Base-by-base conservation (phyloP, 192 early-diverging fungal species). In the Gryganskiella cystojenkinii region DNA sequence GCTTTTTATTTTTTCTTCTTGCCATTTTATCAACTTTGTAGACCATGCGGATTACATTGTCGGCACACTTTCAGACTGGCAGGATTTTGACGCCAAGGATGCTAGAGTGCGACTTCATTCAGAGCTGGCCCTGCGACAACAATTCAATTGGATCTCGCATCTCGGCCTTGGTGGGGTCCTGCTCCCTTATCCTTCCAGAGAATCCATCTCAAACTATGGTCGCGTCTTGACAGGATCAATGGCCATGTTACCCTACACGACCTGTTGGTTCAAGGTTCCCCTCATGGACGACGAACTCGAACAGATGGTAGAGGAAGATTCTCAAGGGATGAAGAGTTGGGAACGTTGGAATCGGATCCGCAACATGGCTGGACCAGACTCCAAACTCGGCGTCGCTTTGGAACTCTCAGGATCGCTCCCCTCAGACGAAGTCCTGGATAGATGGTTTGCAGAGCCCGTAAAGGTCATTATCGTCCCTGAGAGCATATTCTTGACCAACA, bases 401-500 rank as follows among this genome's bases (percentile, higher is more conserved):
- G 84, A 90, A 54, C 27, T 90, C 5, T 75, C 81, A 0, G 64
- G 82, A 0, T 65, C 90, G 4, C 65, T 91, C 19, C 89, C 88
- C 10, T 72, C 81, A 22, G 80, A 80, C 15, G 52, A 70, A 28
- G 34, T 81, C 10, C 70, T 83, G 27, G 80, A 85, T 13, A 83
- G 82, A 50, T 99, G 98, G 98, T 72, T 89, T 15, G 92, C 96
- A 2, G 97, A 99, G 67, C 98, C 98, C 0, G 82, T 99, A 20
- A 87, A 89, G 60, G 73, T 85, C 2, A 82, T 98, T 4, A 85
- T 95, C 42, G 45, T 99, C 9, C 90, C 93, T 3, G 88, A 87
- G 14, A 42, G 74, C 19, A 69, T 93, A 34, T 99, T 99, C 64
- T 61, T 94, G 6, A 70, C 69, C 8, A 98, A 98, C 80, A 74